Evolutionary conservation across 108 stramenopile species (phyloP), one percentile per base, ranked within the genome.

Genomic region (Skeletonema menzelii): DNA sequence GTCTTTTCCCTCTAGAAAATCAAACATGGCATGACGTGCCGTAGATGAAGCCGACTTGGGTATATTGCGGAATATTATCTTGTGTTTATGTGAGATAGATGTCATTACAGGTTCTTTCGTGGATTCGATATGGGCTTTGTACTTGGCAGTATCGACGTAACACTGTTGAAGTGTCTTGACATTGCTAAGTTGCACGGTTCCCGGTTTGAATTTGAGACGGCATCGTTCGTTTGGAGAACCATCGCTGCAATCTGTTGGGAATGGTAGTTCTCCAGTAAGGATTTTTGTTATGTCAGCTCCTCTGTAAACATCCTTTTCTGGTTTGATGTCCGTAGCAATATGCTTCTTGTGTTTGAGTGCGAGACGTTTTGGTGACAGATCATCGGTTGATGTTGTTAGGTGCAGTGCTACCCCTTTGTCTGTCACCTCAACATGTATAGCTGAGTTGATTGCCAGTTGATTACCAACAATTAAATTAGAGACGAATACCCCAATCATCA

Each of bases 41-140:
- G 69, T 67, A 15, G 73, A 75, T 30, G 73, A 75, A 13, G 80
- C 63, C 13, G 69, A 70, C 37, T 81, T 81, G 20, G 73, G 73
- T 8, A 75, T 57, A 47, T 81, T 75, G 3, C 64, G 57, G 12
- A 75, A 81, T 28, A 81, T 81, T 11, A 68, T 32, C 30, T 66
- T 73, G 53, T 81, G 31, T 22, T 55, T 27, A 26, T 75, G 61
- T n/a, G 79, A 68, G 4, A 68, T 53, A 0, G 62, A 63, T 22
- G 56, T 53, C 35, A 56, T 55, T 34, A 73, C 42, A 8, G 44
- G 20, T 5, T 27, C 1, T 38, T 27, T 11, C 14, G 17, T 17
- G 19, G 35, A 27, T 12, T 34, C 10, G 0, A 71, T 58, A 24
- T 81, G 80, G 4, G 58, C 61, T 26, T n/a, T 20, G 55, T 81